Conservation (phyloP, 2,329 filamentous ascomycete species). For the Colletotrichum sublineola region DNA sequence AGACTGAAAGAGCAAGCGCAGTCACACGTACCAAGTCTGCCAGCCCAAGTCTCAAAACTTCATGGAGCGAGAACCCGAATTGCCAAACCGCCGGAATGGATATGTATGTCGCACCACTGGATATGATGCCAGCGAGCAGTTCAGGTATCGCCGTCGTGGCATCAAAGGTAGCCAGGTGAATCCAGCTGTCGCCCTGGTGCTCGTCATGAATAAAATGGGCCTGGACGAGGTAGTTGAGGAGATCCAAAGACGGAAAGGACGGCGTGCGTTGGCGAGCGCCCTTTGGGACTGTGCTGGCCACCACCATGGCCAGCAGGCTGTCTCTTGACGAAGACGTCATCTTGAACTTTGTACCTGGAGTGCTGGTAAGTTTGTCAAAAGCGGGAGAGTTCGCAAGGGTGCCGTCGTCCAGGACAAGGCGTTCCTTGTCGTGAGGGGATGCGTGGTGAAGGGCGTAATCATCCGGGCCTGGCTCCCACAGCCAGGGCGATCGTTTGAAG, state of each 20-base stretch:
- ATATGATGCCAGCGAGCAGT: conserved; percentile 53
- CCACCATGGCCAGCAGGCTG: conserved; percentile 49
- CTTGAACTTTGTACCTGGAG: conserved; percentile 39
- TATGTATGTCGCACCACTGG: conserved; percentile 54
- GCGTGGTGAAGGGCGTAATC: conserved; percentile 44
- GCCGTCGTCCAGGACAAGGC: conserved; percentile 25
- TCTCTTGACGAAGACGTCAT: conserved; percentile 47
- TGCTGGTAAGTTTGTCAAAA: conserved; percentile 32
- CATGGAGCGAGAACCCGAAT: conserved; percentile 57
- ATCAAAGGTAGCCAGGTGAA: conserved; percentile 55
- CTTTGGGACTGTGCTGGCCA: conserved; percentile 47
- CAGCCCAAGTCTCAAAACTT: conserved; percentile 52
- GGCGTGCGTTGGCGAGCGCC: conserved; percentile 48
- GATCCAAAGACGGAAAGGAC: conserved; percentile 55
- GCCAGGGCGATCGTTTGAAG: conserved; percentile 52
- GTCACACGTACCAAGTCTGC: conserved; percentile 39
- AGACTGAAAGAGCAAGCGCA: neutral
- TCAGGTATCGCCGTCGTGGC: conserved; percentile 53
- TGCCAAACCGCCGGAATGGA: conserved; percentile 54
- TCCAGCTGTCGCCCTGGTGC: conserved; percentile 38
- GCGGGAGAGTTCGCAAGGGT: conserved; percentile 35
- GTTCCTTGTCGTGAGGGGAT: conserved; percentile 35
- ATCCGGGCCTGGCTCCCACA: conserved; percentile 50
- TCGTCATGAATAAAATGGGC: conserved; percentile 48
- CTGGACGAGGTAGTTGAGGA: conserved; percentile 55